A percentile compares a stretch with the other conserved stretches of the same genome.
phyloP scores from a whole-genome alignment of 305 asterid species.

The Coffea humblotiana region DNA sequence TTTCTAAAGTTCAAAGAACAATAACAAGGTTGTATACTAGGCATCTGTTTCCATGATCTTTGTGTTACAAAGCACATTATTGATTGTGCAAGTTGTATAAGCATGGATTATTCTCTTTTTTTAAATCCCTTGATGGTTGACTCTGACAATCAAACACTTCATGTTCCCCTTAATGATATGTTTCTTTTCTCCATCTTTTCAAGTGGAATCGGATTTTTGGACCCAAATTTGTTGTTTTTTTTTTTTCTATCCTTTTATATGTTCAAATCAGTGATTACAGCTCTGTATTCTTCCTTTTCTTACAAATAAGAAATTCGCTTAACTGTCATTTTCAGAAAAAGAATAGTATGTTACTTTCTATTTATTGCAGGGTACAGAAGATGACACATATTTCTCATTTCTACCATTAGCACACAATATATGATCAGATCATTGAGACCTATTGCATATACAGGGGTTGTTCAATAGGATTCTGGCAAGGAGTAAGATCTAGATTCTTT shows the following conservation, averaged over 20 bases:
- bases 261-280: neutral
- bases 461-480: conserved; percentile 98
- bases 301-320: no score
- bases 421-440: conserved; percentile 76
- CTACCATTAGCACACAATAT: conserved; percentile 96
- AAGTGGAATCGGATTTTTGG: neutral
- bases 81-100: neutral
- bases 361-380: conserved; percentile 55
- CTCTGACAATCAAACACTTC: neutral
- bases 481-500: conserved; percentile 50
- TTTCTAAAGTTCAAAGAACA: neutral
- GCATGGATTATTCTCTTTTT: neutral
- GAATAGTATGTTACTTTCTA: neutral
- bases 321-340: neutral
- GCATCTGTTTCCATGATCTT: neutral
- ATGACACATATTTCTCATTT: conserved; percentile 79
- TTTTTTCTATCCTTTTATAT: neutral
- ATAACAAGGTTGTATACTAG: neutral
- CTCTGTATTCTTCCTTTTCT: neutral
- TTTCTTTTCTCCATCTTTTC: no score
- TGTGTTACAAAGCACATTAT: neutral
- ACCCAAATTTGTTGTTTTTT: neutral
- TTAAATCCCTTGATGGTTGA: neutral
- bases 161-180: neutral
- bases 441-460: conserved; percentile 69